Conservation (phyloP, 345 rosid species). For the Boechera divaricarpa region DNA sequence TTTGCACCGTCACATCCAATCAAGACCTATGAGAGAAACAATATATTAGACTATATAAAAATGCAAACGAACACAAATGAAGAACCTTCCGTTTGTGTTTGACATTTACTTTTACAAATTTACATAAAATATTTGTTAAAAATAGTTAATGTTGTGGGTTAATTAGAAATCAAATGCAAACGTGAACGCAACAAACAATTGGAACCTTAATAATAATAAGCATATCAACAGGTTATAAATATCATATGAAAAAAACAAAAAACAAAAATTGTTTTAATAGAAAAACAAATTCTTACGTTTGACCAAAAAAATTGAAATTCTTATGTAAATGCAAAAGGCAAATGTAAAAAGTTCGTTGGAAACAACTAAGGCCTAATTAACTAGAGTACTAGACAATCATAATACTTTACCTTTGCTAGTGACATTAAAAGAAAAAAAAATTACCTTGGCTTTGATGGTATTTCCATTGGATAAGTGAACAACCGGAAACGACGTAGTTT, state of each 20-base stretch:
- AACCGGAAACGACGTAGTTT: slow-evolving; percentile 35
- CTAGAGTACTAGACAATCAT: neutral
- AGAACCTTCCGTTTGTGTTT: neutral
- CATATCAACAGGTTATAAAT: too few relatives aligned
- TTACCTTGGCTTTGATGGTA: slow-evolving; percentile 44
- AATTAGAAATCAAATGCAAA: too few relatives aligned
- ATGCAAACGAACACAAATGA: neutral
- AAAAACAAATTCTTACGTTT: too few relatives aligned
- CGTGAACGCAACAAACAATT: too few relatives aligned
- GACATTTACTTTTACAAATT: neutral
- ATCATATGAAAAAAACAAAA: too few relatives aligned
- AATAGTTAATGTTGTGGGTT: too few relatives aligned
- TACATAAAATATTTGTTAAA: neutral
- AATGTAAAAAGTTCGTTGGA: neutral
- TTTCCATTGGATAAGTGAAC: slow-evolving; percentile 36
- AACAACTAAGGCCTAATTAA: neutral
- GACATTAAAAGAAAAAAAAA: neutral
- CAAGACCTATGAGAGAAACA: slow-evolving; percentile 39
- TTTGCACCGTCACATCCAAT: slow-evolving; percentile 69
- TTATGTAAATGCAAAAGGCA: neutral
- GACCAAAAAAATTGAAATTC: neutral
- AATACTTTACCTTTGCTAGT: slow-evolving; percentile 13
- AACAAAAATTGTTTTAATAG: too few relatives aligned
- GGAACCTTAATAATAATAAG: too few relatives aligned
- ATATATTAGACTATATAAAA: neutral